Evolutionary conservation across 2,329 filamentous ascomycete species (phyloP).

Genomic region (Aspergillus sp.): DNA sequence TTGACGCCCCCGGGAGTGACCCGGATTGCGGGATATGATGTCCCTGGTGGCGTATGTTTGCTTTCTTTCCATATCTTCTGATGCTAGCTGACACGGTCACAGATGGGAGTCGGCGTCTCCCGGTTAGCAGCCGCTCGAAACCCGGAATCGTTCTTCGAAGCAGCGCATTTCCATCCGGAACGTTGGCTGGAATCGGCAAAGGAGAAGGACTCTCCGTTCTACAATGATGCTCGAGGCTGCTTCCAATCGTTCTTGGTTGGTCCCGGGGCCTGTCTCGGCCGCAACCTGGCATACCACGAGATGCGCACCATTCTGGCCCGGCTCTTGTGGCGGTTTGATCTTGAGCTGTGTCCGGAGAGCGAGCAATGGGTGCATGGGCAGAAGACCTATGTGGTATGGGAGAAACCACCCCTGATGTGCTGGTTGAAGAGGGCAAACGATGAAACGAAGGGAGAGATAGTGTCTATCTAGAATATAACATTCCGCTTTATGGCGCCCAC

Average conservation of each 20-base stretch:
- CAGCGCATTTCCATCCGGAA: constrained; percentile 1
- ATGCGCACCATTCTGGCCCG: constrained; percentile 6
- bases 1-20: constrained; percentile 28
- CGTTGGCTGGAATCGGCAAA: constrained; percentile 1
- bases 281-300: constrained; percentile 7
- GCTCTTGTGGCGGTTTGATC: constrained; percentile 3
- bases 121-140: constrained; percentile 2
- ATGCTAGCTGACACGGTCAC: neutral
- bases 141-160: constrained; percentile 4
- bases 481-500: no score
- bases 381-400: constrained; percentile 1
- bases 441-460: no score
- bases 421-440: no score
- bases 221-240: constrained; percentile 2
- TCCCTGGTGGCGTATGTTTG: constrained; percentile 23
- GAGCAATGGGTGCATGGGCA: neutral
- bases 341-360: neutral
- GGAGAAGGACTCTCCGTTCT: neutral
- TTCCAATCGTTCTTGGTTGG: constrained; percentile 8
- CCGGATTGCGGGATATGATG: constrained; percentile 26
- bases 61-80: neutral
- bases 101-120: neutral
- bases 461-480: no score
- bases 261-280: constrained; percentile 6
- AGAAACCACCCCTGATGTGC: constrained; percentile 1